A percentile compares a stretch with the other conserved stretches of the same genome.
phyloP scores from a whole-genome alignment of 495 filamentous ascomycete genomes.

The Hypoxylon fuscum region DNA sequence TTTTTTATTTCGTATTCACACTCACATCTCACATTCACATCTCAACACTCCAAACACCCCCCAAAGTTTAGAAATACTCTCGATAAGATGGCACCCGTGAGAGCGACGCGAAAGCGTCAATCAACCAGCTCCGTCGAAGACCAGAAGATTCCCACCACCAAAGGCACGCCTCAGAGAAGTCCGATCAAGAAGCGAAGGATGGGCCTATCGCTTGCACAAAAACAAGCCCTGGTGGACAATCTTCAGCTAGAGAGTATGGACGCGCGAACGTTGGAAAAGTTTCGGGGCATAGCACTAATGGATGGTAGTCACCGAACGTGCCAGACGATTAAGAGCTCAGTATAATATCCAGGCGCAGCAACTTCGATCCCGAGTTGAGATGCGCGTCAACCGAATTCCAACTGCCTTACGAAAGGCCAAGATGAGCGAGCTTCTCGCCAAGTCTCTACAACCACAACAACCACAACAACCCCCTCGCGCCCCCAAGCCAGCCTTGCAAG shows the following conservation, averaged over 20 bases:
- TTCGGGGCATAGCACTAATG: conserved; percentile 26
- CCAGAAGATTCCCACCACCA: conserved; percentile 54
- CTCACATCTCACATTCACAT: background rate
- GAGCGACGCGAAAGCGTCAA: conserved; percentile 63
- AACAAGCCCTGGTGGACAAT: conserved; percentile 91
- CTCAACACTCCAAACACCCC: background rate
- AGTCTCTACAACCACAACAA: conserved; percentile 36
- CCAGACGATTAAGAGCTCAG: conserved; percentile 88
- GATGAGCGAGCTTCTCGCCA: conserved; percentile 81
- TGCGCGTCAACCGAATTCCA: conserved; percentile 94
- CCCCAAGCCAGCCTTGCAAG: conserved; percentile 38
- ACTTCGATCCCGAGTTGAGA: conserved; percentile 85
- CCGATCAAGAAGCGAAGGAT: conserved; percentile 67
- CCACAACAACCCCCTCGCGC: conserved; percentile 28
- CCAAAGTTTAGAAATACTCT: conserved; percentile 8
- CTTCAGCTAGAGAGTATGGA: conserved; percentile 87
- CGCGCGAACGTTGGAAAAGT: background rate
- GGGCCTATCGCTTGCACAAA: conserved; percentile 78
- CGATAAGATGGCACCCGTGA: conserved; percentile 61
- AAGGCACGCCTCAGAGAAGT: conserved; percentile 55
- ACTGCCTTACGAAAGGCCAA: conserved; percentile 77
- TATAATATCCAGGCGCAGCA: conserved; percentile 88
- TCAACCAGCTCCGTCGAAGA: conserved; percentile 47
- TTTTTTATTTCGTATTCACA: too few relatives aligned
- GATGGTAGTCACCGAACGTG: conserved; percentile 84